These are phyloP conservation scores for Hordeum marinum DNA, from an alignment of 176 grass and related monocot species.

Conservation along the genomic window DNA sequence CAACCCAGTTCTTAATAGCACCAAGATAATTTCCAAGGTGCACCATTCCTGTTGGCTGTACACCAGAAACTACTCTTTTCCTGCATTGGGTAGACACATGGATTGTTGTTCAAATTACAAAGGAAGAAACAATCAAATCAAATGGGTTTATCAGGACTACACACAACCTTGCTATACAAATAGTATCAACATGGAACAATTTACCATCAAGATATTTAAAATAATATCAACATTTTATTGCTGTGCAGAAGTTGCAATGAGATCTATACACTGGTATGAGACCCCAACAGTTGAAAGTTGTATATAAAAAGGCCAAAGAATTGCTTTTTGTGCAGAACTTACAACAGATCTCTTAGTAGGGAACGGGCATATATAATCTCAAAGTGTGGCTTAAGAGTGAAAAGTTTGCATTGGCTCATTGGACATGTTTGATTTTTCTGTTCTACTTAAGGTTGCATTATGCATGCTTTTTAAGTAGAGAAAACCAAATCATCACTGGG, in stretches of 20 bases:
- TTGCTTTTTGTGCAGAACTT: background rate
- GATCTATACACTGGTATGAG: background rate
- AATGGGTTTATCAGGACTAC: background rate
- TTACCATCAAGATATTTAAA: background rate
- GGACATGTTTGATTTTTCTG: background rate
- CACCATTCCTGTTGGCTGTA: conserved; percentile 90
- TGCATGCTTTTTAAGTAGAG: background rate
- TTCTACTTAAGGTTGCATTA: background rate
- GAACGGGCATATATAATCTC: background rate
- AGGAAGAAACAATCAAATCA: background rate
- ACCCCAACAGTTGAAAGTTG: background rate
- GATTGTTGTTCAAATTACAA: background rate
- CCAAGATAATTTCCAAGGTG: conserved; percentile 99
- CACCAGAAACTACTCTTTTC: conserved; percentile 98
- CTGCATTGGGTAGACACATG: conserved; percentile 33
- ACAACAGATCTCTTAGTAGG: background rate
- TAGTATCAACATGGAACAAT: background rate
- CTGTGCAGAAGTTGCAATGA: background rate
- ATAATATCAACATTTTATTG: background rate
- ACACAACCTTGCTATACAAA: background rate
- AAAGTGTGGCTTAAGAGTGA: background rate
- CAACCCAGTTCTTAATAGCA: conserved; percentile 96
- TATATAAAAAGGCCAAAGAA: background rate
- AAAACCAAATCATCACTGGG: background rate
- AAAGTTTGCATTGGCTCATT: background rate